These are phyloP conservation scores for Kazachstania sp. DNA, from an alignment of 1,139 yeast species.

Conservation along the genomic window DNA sequence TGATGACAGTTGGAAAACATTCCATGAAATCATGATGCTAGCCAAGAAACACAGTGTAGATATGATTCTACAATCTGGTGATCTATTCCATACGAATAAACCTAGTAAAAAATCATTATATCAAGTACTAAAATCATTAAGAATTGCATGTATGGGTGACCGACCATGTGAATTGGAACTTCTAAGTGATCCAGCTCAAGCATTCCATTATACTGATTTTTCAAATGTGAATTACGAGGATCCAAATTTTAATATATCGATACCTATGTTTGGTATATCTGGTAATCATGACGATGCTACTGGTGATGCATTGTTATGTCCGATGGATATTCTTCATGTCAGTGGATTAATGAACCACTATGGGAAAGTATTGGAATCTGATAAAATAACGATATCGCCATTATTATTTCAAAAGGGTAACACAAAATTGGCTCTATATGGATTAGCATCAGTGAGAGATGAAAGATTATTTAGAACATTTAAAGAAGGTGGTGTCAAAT, in stretches of 20 bases:
- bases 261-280: constrained; percentile 90
- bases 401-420: constrained; percentile 70
- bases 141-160: constrained; percentile 74
- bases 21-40: constrained; percentile 68
- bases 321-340: constrained; percentile 75
- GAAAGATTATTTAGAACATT: constrained; percentile 80
- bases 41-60: constrained; percentile 73
- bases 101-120: constrained; percentile 82
- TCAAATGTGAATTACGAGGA: constrained; percentile 81
- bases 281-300: constrained; percentile 98
- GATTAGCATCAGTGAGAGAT: constrained; percentile 81
- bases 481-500: constrained; percentile 70
- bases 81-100: constrained; percentile 79
- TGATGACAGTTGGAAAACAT: constrained; percentile 81
- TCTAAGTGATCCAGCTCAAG: constrained; percentile 65
- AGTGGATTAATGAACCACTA: constrained; percentile 84
- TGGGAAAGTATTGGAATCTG: constrained; percentile 74
- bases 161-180: constrained; percentile 81
- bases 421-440: constrained; percentile 79
- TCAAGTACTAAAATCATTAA: constrained; percentile 67
- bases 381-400: constrained; percentile 66
- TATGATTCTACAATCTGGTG: constrained; percentile 89
- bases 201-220: constrained; percentile 44
- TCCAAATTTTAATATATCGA: constrained; percentile 75
- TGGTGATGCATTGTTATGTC: constrained; percentile 78